Percentiles rank a stretch among this genome's conserved stretches.
Conservation (phyloP, 768 basidiomycete species). For the Tremella yokohamensis region DNA sequence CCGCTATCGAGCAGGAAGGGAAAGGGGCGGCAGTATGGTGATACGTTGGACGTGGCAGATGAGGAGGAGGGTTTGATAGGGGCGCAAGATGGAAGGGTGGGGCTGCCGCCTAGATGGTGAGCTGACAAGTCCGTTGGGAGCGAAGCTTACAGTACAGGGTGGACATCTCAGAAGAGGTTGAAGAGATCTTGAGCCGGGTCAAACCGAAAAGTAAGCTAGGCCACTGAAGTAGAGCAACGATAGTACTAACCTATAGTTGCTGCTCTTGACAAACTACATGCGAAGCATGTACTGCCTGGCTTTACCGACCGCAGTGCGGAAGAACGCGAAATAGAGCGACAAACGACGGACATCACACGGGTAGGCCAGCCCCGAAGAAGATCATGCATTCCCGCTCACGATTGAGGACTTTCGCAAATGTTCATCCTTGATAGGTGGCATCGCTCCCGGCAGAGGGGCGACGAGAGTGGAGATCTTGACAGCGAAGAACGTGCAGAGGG, state of each 20-base stretch:
- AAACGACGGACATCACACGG: constrained; percentile 82
- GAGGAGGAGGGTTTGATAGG: constrained; percentile 60
- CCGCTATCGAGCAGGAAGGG: constrained; percentile 23
- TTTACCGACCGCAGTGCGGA: constrained; percentile 92
- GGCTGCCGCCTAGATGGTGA: constrained; percentile 82
- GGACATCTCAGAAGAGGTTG: constrained; percentile 84
- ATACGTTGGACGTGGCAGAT: constrained; percentile 36
- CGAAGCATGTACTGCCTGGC: constrained; percentile 91
- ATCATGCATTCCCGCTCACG: background rate
- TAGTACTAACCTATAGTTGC: constrained; percentile 58
- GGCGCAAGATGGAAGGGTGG: constrained; percentile 40
- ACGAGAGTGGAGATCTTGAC: constrained; percentile 58
- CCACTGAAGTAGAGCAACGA: background rate
- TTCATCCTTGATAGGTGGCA: constrained; percentile 67
- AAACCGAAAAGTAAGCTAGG: constrained; percentile 62
- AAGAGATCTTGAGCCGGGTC: constrained; percentile 66
- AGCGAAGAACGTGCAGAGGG: constrained; percentile 91
- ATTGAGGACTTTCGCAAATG: constrained; percentile 64
- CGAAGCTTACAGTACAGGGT: constrained; percentile 60
- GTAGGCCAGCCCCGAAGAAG: constrained; percentile 54
- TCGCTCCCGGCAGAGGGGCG: constrained; percentile 52
- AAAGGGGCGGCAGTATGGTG: constrained; percentile 27
- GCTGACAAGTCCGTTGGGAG: constrained; percentile 8
- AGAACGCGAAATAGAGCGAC: constrained; percentile 84
- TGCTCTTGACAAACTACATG: constrained; percentile 89